These are phyloP conservation scores for Bretziella fagacearum DNA, from an alignment of 2,329 filamentous ascomycete genomes.

Conservation along the genomic window DNA sequence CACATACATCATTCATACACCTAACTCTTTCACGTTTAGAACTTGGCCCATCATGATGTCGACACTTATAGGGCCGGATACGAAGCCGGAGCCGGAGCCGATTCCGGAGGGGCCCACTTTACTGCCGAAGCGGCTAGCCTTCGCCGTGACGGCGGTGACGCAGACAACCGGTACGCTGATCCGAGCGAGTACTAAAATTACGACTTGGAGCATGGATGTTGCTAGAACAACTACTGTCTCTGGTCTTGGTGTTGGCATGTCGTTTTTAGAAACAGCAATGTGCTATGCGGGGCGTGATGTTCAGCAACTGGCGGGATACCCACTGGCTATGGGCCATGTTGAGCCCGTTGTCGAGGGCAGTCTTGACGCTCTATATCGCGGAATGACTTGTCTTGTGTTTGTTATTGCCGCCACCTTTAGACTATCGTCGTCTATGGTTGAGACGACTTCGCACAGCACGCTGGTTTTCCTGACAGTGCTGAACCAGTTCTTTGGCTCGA, in stretches of 20 bases:
- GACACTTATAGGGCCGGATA: neutral
- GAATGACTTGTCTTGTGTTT: conserved; percentile 41
- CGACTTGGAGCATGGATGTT: conserved; percentile 34
- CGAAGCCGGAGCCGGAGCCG: conserved; percentile 2
- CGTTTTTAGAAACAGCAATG: conserved; percentile 37
- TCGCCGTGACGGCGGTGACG: conserved; percentile 42
- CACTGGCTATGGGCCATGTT: conserved; percentile 28
- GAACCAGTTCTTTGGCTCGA: conserved; percentile 49
- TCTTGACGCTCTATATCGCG: conserved; percentile 38
- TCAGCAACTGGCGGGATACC: conserved; percentile 7
- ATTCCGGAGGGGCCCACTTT: conserved; percentile 26
- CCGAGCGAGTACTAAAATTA: conserved; percentile 34
- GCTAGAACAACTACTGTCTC: conserved; percentile 40
- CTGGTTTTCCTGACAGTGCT: conserved; percentile 41
- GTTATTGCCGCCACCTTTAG: conserved; percentile 45
- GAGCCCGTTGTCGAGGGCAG: conserved; percentile 40
- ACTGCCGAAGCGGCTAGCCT: conserved; percentile 39
- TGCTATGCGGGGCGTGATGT: conserved; percentile 35
- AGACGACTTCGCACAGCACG: conserved; percentile 37
- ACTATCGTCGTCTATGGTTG: conserved; percentile 37
- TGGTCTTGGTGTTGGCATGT: conserved; percentile 38
- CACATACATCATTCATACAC: no score
- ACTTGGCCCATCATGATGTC: neutral
- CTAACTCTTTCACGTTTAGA: no score
- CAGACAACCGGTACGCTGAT: conserved; percentile 42